A percentile compares a stretch with the other conserved stretches of the same genome.
These are phyloP conservation scores for Penicillium aurantiogriseum DNA, from an alignment of 2,329 filamentous ascomycete species.

Conservation along the genomic window DNA sequence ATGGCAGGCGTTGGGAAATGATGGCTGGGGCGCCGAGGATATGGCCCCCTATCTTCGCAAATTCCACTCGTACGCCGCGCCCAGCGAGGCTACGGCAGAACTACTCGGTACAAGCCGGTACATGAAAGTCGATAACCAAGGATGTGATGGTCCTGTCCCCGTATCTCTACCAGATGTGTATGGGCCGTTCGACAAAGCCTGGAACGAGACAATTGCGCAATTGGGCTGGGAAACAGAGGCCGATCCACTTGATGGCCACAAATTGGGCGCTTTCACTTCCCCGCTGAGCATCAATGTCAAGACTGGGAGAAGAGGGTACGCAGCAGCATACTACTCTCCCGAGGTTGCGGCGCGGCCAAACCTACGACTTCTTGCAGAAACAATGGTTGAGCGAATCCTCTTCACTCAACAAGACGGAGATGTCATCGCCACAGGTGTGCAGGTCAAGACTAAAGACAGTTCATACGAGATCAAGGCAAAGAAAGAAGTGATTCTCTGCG, in stretches of 20 bases:
- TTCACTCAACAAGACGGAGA: constrained; percentile 34
- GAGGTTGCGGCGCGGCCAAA: constrained; percentile 45
- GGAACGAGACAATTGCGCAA: constrained; percentile 22
- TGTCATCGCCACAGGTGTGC: constrained; percentile 20
- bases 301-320: constrained; percentile 38
- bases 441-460: constrained; percentile 20
- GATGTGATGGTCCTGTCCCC: constrained; percentile 20
- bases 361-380: constrained; percentile 48
- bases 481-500: constrained; percentile 59
- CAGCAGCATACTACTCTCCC: constrained; percentile 43
- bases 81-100: constrained; percentile 23
- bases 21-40: constrained; percentile 46
- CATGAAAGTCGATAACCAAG: constrained; percentile 19
- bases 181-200: constrained; percentile 27
- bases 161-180: constrained; percentile 33
- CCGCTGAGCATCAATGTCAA: constrained; percentile 35
- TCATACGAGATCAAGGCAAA: constrained; percentile 29
- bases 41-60: constrained; percentile 53
- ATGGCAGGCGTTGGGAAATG: constrained; percentile 49
- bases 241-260: constrained; percentile 39
- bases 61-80: constrained; percentile 30
- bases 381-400: constrained; percentile 48
- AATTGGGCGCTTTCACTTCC: constrained; percentile 41
- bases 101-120: constrained; percentile 17
- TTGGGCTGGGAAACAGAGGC: constrained; percentile 24